Percentiles rank a stretch among this genome's conserved stretches.
Evolutionary conservation across 1,284 basidiomycete species (phyloP).

Genomic region (Microbotryum saponariae): DNA sequence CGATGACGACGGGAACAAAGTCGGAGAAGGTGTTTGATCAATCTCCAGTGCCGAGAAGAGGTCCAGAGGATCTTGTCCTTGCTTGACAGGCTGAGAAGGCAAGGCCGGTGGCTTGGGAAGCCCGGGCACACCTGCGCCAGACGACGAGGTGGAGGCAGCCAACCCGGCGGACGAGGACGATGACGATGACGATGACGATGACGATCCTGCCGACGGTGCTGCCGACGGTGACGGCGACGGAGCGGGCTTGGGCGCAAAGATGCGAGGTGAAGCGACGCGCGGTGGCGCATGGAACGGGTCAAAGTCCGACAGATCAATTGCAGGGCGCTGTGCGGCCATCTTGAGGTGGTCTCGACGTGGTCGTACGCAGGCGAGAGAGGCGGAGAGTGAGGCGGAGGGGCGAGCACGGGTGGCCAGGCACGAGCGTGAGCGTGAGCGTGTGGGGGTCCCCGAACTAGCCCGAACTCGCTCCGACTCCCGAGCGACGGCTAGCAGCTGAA

Average conservation of each 20-base stretch:
- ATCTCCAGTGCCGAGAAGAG: not conserved
- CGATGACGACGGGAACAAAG: not conserved
- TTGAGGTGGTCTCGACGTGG: no score
- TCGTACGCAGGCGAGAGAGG: no score
- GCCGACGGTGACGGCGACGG: not conserved
- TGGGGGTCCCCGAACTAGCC: no score
- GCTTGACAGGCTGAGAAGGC: not conserved
- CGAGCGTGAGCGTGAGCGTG: no score
- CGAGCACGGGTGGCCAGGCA: no score
- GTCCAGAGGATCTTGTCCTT: conserved; percentile 5
- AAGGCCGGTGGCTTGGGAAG: not conserved
- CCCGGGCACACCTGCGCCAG: not conserved
- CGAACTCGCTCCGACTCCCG: no score
- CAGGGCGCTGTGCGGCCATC: not conserved
- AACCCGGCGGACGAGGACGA: not conserved
- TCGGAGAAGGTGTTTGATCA: not conserved
- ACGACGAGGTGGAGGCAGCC: not conserved
- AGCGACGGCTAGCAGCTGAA: no score
- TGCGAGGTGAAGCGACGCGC: not conserved
- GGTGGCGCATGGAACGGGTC: conserved; percentile 12
- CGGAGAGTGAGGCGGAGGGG: no score
- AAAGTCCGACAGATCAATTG: conserved; percentile 18
- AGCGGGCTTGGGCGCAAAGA: not conserved
- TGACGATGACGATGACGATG: not conserved
- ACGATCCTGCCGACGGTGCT: not conserved